Base-by-base conservation (phyloP, 1,139 yeast species). In the Suhomyces bolitotheri region DNA sequence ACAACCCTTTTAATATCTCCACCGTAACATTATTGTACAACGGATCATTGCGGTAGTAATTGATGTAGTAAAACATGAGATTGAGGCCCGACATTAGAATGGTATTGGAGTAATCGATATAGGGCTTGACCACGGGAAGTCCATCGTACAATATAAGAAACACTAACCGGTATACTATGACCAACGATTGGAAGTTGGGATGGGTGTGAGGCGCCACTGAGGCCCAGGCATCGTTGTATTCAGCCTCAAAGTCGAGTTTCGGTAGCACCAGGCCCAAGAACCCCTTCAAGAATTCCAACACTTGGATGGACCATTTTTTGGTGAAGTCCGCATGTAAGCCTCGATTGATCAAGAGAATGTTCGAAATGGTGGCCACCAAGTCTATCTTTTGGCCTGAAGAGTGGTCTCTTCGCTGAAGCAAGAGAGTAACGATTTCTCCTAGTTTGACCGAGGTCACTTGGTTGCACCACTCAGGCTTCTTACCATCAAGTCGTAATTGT, bases 1-100 rank as follows among this genome's bases (percentile, higher is more conserved):
- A 56, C 17, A 60, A 42, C 13, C 61, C 56, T 34, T 60, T 60
- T 36, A 59, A 46, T n/a, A 59, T 40, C 34, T 60, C 65, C n/a
- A 47, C 49, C 29, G 54, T 38, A n/a, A 48, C 46, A 44, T 51
- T 40, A 22, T 50, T 32, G 28, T 29, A 41, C 40, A 29, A 36
- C 43, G 16, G 25, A 25, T 29, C 32, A 23, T 19, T 36, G 35
- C 34, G 22, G 30, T 36, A 40, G 14, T 23, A 34, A 9, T 38
- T 36, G 13, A 32, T 16, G 29, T 21, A 28, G 27, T 34, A 34
- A 19, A 49, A 31, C 28, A 51, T 45, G 15, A 36, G 27, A 20
- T 47, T 43, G 27, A 57, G 44, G 5, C 54, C 53, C 10, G 32
- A 15, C 17, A 47, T 43, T 10, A 57, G 36, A 2, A 45, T 34